Evolutionary conservation across 352 stramenopile species (phyloP).

Genomic region (Phytophthora capsici): DNA sequence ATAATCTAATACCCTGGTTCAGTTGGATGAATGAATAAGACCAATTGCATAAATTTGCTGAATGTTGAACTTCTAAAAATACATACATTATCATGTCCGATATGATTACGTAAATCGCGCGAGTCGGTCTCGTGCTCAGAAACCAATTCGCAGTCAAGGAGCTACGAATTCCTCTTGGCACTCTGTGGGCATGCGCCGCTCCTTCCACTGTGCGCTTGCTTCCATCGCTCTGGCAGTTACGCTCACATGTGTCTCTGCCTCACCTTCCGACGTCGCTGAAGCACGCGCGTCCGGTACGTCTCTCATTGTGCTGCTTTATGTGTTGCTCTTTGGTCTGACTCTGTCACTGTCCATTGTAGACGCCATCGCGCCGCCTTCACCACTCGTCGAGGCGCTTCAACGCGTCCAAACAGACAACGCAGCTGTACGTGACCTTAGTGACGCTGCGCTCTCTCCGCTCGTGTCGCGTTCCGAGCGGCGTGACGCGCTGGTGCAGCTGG

Average conservation of each 20-base stretch:
- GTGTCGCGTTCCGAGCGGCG: slow-evolving; percentile 43
- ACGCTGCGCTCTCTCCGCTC: slow-evolving; percentile 43
- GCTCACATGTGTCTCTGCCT: slow-evolving; percentile 9
- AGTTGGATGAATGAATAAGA: background rate
- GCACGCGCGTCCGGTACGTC: slow-evolving; percentile 28
- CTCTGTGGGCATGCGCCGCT: slow-evolving; percentile 26
- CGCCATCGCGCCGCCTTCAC: slow-evolving; percentile 29
- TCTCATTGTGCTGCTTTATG: background rate
- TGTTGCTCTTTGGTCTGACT: slow-evolving; percentile 3
- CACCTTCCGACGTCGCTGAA: slow-evolving; percentile 31
- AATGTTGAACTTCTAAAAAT: background rate
- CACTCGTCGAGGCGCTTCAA: slow-evolving; percentile 29
- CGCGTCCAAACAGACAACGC: slow-evolving; percentile 38
- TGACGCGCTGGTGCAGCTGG: slow-evolving; percentile 70
- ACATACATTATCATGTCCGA: slow-evolving; percentile 1
- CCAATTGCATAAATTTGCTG: no score
- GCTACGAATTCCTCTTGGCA: background rate
- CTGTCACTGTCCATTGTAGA: slow-evolving; percentile 18
- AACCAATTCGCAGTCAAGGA: slow-evolving; percentile 26
- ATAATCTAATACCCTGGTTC: background rate
- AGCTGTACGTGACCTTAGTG: slow-evolving; percentile 47
- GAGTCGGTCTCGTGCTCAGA: slow-evolving; percentile 14
- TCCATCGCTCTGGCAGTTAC: slow-evolving; percentile 13
- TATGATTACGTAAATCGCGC: slow-evolving; percentile 15
- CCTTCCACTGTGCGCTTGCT: slow-evolving; percentile 13